phyloP scores from a whole-genome alignment of 305 asterid species.

The Ilex paraguariensis region DNA sequence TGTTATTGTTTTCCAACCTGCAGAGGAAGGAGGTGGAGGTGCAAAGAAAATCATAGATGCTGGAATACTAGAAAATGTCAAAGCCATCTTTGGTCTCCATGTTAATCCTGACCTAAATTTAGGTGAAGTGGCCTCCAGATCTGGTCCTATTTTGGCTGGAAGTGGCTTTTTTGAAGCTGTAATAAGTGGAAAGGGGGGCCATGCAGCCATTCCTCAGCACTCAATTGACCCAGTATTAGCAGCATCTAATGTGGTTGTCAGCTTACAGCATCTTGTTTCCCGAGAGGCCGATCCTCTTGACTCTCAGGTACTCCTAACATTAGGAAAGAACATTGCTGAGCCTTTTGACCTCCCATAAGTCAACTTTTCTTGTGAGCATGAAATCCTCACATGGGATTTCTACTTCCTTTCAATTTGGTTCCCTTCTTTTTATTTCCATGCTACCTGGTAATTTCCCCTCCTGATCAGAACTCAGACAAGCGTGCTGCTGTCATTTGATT shows the following conservation, averaged over 20 bases:
- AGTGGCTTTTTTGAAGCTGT: constrained; percentile 87
- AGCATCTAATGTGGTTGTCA: constrained; percentile 80
- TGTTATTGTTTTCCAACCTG: constrained; percentile 90
- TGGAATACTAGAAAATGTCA: constrained; percentile 68
- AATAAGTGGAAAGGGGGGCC: constrained; percentile 91
- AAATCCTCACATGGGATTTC: too few relatives aligned
- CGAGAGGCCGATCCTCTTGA: constrained; percentile 94
- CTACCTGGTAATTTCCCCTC: too few relatives aligned
- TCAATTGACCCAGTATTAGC: constrained; percentile 90
- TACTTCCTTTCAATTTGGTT: too few relatives aligned
- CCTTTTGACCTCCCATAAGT: too few relatives aligned
- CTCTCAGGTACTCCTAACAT: constrained; percentile 52
- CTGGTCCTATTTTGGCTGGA: constrained; percentile 85
- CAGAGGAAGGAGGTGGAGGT: constrained; percentile 96
- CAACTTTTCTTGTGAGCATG: too few relatives aligned
- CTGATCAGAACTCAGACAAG: too few relatives aligned
- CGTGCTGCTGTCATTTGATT: too few relatives aligned
- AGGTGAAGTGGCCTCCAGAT: constrained; percentile 50
- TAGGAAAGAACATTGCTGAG: too few relatives aligned
- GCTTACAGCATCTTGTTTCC: constrained; percentile 88
- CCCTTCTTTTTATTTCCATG: too few relatives aligned
- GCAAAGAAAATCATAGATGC: constrained; percentile 79
- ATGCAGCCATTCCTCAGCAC: constrained; percentile 95
- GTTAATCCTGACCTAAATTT: constrained; percentile 30
- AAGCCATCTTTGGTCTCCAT: constrained; percentile 82